Base-by-base conservation (phyloP, 2,329 filamentous ascomycete species). In the Claviceps sorghi region DNA sequence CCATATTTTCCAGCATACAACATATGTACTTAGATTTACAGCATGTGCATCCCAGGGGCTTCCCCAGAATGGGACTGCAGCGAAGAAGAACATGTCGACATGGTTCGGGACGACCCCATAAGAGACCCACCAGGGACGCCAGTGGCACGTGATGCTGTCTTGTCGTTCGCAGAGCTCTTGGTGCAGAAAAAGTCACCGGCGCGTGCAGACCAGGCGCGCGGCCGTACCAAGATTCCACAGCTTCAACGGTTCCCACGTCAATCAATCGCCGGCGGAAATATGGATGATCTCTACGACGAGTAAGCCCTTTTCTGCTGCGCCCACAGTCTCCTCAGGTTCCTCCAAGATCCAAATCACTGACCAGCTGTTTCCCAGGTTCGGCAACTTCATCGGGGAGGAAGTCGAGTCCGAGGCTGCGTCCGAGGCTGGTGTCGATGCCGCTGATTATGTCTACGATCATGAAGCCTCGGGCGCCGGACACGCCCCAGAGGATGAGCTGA, bases 241-340 rank as follows among this genome's bases (percentile, higher is more conserved):
- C 29, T 38, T 50, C 52, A 52, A 49, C 57, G 54, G 52, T 56
- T 54, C 56, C 54, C 54, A 53, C 54, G 56, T 60, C 55, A 63
- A 58, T 58, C 52, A 53, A 53, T 51, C 41, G 26, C 40, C 26
- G 52, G 58, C 55, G 55, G 52, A 58, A 67, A 61, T 62, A 93
- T 95, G 89, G 90, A 96, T 75, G 90, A 96, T 70, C 82, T 96
- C 61, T 96, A 97, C 68, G 91, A 97, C 73, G 91, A 97, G 88
- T 94, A 73, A 57, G 72, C 49, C 41, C 4, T 3, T 17, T 36
- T 26, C 15, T 47, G 21, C 26, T 32, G 10, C 48, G 8, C 19
- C 19, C 15, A 7, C 38, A 10, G 10, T 17, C n/a, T 3, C 45
- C 4, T 30, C 7, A 19, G 21, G 9, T 17, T 3, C 8, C 2